A percentile compares a stretch with the other conserved stretches of the same genome.
phyloP scores from a whole-genome alignment of 2,329 filamentous ascomycete species.

The Pseudocercospora macadamiae region DNA sequence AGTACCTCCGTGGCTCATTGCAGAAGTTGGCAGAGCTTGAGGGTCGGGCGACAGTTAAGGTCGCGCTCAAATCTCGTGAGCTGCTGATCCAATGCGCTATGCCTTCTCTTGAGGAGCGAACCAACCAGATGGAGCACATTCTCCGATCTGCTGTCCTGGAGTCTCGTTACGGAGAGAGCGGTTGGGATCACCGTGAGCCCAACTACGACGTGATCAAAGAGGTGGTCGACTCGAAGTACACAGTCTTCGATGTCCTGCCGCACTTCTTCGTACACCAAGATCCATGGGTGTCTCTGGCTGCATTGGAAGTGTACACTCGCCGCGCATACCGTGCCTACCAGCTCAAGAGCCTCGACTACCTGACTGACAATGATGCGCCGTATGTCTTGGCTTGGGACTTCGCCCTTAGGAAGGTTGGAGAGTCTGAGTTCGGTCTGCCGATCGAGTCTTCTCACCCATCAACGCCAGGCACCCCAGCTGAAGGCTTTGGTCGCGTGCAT shows the following conservation, averaged over 20 bases:
- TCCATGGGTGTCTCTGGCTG: slow-evolving; percentile 89
- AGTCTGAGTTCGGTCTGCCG: slow-evolving; percentile 85
- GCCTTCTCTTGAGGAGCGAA: slow-evolving; percentile 92
- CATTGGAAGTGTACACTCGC: slow-evolving; percentile 93
- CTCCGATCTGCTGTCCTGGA: slow-evolving; percentile 92
- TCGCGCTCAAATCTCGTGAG: slow-evolving; percentile 94
- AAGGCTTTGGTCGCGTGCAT: slow-evolving; percentile 78
- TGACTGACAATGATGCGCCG: slow-evolving; percentile 73
- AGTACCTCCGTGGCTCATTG: slow-evolving; percentile 80
- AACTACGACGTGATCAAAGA: slow-evolving; percentile 91
- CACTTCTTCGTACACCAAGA: slow-evolving; percentile 95
- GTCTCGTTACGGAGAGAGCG: slow-evolving; percentile 95
- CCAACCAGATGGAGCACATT: slow-evolving; percentile 97
- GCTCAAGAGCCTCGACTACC: slow-evolving; percentile 85
- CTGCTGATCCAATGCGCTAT: slow-evolving; percentile 96
- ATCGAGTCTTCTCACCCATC: slow-evolving; percentile 79
- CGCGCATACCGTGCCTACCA: slow-evolving; percentile 96
- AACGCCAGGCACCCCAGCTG: slow-evolving; percentile 61
- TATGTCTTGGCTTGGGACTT: slow-evolving; percentile 95
- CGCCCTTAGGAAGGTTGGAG: slow-evolving; percentile 86
- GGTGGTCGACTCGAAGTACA: slow-evolving; percentile 97
- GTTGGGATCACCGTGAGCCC: slow-evolving; percentile 94
- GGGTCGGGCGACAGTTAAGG: slow-evolving; percentile 84
- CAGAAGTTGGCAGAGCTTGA: slow-evolving; percentile 89
- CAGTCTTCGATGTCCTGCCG: slow-evolving; percentile 92